A percentile compares a stretch with the other conserved stretches of the same genome.
These are phyloP conservation scores for Aspergillus carbonarius DNA, from an alignment of 2,329 filamentous ascomycete genomes.

Conservation along the genomic window DNA sequence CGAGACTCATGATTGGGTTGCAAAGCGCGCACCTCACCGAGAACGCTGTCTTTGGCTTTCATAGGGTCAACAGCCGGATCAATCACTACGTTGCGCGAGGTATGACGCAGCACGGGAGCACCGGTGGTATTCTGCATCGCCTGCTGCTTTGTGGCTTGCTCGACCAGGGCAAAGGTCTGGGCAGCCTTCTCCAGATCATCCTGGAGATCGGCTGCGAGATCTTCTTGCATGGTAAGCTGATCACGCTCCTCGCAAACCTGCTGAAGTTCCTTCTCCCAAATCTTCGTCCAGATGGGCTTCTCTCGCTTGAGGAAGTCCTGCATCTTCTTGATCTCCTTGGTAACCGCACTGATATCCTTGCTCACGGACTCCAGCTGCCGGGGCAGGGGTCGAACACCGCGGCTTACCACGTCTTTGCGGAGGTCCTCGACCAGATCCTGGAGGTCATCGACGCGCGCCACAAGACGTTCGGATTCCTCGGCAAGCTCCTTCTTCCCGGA, in stretches of 20 bases:
- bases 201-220: slow-evolving; percentile 85
- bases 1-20: slow-evolving; percentile 92
- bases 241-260: slow-evolving; percentile 94
- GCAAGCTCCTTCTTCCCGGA: slow-evolving; percentile 83
- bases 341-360: slow-evolving; percentile 79
- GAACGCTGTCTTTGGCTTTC: slow-evolving; percentile 83
- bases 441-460: slow-evolving; percentile 91
- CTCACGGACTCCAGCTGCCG: slow-evolving; percentile 85
- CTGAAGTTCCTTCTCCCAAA: slow-evolving; percentile 97
- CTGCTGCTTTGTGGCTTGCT: slow-evolving; percentile 98
- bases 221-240: slow-evolving; percentile 93
- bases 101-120: slow-evolving; percentile 45
- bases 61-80: slow-evolving; percentile 65
- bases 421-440: slow-evolving; percentile 96
- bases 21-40: slow-evolving; percentile 89
- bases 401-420: slow-evolving; percentile 91
- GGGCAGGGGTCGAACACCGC: slow-evolving; percentile 86
- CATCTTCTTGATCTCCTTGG: slow-evolving; percentile 87
- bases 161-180: slow-evolving; percentile 90
- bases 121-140: slow-evolving; percentile 63
- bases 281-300: slow-evolving; percentile 97
- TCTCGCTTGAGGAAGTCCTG: slow-evolving; percentile 88
- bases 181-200: slow-evolving; percentile 94
- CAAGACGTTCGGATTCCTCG: slow-evolving; percentile 83
- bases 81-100: slow-evolving; percentile 52